Evolutionary conservation across 345 rosid species (phyloP), one percentile per base, ranked within the genome.

Genomic region (Psidium guajava): DNA sequence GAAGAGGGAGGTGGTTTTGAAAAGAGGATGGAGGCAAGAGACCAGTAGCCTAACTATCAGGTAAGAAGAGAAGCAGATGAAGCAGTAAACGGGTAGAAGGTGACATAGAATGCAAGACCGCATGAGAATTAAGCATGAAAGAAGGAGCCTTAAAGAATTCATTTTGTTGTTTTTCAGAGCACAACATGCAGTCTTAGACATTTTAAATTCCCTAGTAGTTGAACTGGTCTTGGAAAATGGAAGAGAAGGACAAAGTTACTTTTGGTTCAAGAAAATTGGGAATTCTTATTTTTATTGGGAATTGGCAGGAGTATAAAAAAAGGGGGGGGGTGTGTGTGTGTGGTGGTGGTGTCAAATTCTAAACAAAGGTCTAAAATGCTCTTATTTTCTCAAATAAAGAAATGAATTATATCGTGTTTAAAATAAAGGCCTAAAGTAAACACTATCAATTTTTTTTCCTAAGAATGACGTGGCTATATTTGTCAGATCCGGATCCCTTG

Each of bases 11-110:
- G 82, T 86, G 36, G 98, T 93, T 40, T 96, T 93, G 80, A 92
- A 54, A 84, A 95, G 91, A 80, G 95, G 95, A 74, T 96, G 98
- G 52, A 94, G 93, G 20, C 93, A 94, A 55, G 93, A 95, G 82
- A 95, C 91, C 73, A 93, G 91, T 81, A 94, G 87, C 90, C 91
- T 94, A 91, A 94, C 27, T 81, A 95, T 84, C 91, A 16, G 44
- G 3, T 91, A 93, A 25, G 98, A 98, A 2, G 92, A 92, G 90
- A 95, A 94, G 92, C 93, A 92, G 87, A 93, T 84, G 50, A 91
- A 57, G 90, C 93, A 94, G 82, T 88, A 89, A 83, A 92, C 54
- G 87, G 91, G 88, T 9, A 93, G 91, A 87, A 98, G 96, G 85
- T 94, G 95, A 16, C 93, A 93, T 84, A 93, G 42, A 51, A 93